Evolutionary conservation across 495 filamentous ascomycete species (phyloP).

Genomic region (Annulohypoxylon bovei): DNA sequence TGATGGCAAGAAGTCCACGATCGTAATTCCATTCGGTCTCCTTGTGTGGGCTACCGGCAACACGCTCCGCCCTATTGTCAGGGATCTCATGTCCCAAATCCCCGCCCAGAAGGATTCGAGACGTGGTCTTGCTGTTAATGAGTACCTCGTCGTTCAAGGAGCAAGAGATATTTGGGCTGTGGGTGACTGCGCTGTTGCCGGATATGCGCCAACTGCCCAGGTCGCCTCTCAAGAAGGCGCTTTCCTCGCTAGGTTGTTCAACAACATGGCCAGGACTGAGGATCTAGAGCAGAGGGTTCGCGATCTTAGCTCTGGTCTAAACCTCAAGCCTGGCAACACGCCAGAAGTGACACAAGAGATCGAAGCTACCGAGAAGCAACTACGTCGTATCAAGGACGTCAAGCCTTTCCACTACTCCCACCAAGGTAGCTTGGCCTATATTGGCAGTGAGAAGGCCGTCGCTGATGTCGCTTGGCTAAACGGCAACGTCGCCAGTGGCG

Average conservation of each 20-base stretch:
- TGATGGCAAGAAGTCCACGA: constrained; percentile 82
- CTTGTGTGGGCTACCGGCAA: constrained; percentile 99
- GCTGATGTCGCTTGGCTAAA: constrained; percentile 98
- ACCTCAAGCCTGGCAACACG: constrained; percentile 61
- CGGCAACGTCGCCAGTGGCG: constrained; percentile 90
- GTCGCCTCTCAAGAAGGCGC: constrained; percentile 95
- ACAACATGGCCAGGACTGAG: constrained; percentile 95
- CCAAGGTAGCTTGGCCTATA: constrained; percentile 96
- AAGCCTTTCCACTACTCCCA: constrained; percentile 98
- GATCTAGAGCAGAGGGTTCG: constrained; percentile 77
- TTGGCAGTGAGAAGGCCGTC: constrained; percentile 96
- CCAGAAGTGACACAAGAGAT: constrained; percentile 81
- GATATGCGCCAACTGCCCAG: constrained; percentile 97
- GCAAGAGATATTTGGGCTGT: constrained; percentile 91
- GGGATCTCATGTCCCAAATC: constrained; percentile 90
- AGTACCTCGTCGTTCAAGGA: constrained; percentile 97
- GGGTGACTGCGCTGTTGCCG: constrained; percentile 89
- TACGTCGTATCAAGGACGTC: constrained; percentile 89
- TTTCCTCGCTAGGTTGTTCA: constrained; percentile 95
- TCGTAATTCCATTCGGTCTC: constrained; percentile 92
- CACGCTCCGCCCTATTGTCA: constrained; percentile 85
- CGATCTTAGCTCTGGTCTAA: constrained; percentile 62
- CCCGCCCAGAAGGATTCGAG: constrained; percentile 95
- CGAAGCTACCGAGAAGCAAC: constrained; percentile 82
- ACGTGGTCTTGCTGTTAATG: constrained; percentile 94